Conservation (phyloP, 495 filamentous ascomycete species). For the Platismatia glauca region DNA sequence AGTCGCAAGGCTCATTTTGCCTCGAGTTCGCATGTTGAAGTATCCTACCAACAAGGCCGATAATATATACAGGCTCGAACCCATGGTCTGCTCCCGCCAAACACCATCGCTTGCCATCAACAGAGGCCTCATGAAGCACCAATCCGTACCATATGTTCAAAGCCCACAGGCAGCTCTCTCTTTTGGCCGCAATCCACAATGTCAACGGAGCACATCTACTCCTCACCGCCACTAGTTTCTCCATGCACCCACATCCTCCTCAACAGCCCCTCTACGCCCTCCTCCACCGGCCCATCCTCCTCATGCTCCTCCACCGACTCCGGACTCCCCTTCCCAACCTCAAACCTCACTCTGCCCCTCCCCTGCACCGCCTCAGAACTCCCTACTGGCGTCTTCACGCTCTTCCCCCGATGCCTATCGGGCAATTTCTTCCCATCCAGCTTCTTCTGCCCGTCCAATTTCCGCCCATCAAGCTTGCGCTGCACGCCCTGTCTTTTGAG, state of each 20-base stretch:
- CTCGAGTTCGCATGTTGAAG: no score
- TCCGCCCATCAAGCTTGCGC: slow-evolving; percentile 5
- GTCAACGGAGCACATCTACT: no score
- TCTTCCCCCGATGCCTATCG: not conserved
- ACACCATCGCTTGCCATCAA: no score
- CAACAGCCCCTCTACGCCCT: slow-evolving; percentile 18
- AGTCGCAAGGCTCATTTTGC: no score
- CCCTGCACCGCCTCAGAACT: not conserved
- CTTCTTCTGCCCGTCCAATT: slow-evolving; percentile 6
- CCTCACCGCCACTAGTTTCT: not conserved
- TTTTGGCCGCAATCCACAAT: no score
- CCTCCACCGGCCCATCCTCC: slow-evolving; percentile 11
- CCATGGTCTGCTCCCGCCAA: no score
- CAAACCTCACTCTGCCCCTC: slow-evolving; percentile 22
- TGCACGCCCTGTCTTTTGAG: slow-evolving; percentile 7
- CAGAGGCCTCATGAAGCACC: no score
- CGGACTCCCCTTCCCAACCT: slow-evolving; percentile 14
- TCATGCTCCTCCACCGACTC: slow-evolving; percentile 1
- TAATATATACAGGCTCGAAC: no score
- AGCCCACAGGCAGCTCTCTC: no score
- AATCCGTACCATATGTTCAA: no score
- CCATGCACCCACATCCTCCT: slow-evolving; percentile 21
- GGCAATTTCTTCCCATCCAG: slow-evolving; percentile 4
- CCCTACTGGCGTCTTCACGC: slow-evolving; percentile 1
- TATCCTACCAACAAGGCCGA: no score